Evolutionary conservation across 371 early-diverging fungal species (phyloP).

Genomic region (Mucor mucedo): DNA sequence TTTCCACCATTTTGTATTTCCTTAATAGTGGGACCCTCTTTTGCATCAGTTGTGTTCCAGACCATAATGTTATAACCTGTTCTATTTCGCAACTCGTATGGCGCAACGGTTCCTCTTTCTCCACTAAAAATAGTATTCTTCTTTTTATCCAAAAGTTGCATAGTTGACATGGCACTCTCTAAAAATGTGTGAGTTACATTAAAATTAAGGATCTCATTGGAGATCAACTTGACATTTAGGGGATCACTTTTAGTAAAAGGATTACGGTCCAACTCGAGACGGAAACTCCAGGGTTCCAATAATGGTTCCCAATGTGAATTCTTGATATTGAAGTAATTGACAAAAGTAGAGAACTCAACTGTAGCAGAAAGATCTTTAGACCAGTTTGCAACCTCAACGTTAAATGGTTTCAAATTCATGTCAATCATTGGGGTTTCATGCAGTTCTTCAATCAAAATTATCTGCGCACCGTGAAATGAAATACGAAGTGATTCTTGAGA

Average conservation of each 20-base stretch:
- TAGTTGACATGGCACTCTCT: slow-evolving; percentile 77
- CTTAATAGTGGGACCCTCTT: slow-evolving; percentile 68
- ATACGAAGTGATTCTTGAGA: slow-evolving; percentile 56
- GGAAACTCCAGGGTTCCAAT: slow-evolving; percentile 89
- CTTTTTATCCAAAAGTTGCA: slow-evolving; percentile 56
- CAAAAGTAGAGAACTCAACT: slow-evolving; percentile 71
- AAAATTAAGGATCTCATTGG: slow-evolving; percentile 82
- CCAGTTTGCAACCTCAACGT: slow-evolving; percentile 88
- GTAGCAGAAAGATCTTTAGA: slow-evolving; percentile 76
- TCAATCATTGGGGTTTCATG: slow-evolving; percentile 93
- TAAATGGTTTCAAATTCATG: slow-evolving; percentile 77
- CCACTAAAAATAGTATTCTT: slow-evolving; percentile 39
- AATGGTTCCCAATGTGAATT: slow-evolving; percentile 99
- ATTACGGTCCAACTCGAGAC: slow-evolving; percentile 49
- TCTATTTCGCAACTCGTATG: slow-evolving; percentile 85
- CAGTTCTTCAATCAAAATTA: slow-evolving; percentile 91
- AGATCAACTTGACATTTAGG: slow-evolving; percentile 65
- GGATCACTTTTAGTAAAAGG: slow-evolving; percentile 27
- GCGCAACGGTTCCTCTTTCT: slow-evolving; percentile 61
- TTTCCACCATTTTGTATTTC: slow-evolving; percentile 74
- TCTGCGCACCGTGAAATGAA: slow-evolving; percentile 74
- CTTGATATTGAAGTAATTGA: slow-evolving; percentile 93
- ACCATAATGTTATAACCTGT: slow-evolving; percentile 90
- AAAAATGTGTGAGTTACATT: slow-evolving; percentile 89
- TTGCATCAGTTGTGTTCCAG: slow-evolving; percentile 76